These are phyloP conservation scores for Leccinum boreale DNA, from an alignment of 768 basidiomycete species.

Conservation along the genomic window DNA sequence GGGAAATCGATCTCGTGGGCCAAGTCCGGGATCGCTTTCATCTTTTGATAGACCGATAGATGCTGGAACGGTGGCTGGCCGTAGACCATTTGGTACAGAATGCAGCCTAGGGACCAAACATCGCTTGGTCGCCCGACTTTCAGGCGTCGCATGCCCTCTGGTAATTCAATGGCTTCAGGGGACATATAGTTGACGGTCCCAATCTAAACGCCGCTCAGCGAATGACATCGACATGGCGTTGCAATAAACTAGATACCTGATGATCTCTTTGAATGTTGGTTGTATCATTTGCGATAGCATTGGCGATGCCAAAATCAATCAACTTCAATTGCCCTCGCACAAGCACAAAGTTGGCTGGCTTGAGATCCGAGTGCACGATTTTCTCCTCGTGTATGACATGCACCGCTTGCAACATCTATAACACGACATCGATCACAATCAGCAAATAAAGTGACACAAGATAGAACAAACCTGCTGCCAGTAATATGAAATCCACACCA, in stretches of 20 bases:
- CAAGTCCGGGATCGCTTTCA: slow-evolving; percentile 88
- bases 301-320: slow-evolving; percentile 99
- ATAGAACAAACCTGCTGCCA: slow-evolving; percentile 82
- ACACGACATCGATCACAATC: background rate
- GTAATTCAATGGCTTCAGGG: slow-evolving; percentile 90
- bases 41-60: slow-evolving; percentile 80
- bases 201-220: slow-evolving; percentile 48
- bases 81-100: slow-evolving; percentile 98
- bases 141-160: slow-evolving; percentile 81
- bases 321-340: slow-evolving; percentile 94
- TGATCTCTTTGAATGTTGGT: slow-evolving; percentile 97
- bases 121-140: slow-evolving; percentile 96
- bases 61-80: slow-evolving; percentile 90
- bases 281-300: slow-evolving; percentile 97
- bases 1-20: slow-evolving; percentile 80
- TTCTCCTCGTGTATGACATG: slow-evolving; percentile 97
- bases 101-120: slow-evolving; percentile 97
- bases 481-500: slow-evolving; percentile 93
- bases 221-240: background rate
- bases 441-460: background rate
- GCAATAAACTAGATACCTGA: slow-evolving; percentile 51
- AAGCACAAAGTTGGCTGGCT: slow-evolving; percentile 97
- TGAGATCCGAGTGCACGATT: slow-evolving; percentile 97
- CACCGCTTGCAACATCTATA: slow-evolving; percentile 96
- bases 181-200: slow-evolving; percentile 99